Evolutionary conservation across 176 grass and related monocot genomes (phyloP).

Genomic region (Aechmea fasciata): DNA sequence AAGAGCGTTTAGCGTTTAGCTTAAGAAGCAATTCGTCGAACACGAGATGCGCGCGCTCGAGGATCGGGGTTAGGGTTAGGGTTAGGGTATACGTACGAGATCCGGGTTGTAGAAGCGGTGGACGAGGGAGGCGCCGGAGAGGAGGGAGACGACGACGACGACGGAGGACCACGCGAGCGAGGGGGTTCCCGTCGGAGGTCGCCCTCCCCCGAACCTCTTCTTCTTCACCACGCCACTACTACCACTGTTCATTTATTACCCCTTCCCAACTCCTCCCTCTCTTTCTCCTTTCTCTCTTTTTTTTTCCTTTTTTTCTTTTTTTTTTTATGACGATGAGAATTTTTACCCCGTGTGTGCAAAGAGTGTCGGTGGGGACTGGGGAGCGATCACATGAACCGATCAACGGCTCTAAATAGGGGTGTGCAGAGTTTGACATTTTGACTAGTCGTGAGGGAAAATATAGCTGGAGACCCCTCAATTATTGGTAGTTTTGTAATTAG

Average conservation of each 20-base stretch:
- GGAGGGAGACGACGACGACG: slow-evolving; percentile 43
- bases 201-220: slow-evolving; percentile 44
- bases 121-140: slow-evolving; percentile 31
- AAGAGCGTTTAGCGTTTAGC: slow-evolving; percentile 1
- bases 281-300: background rate
- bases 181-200: slow-evolving; percentile 38
- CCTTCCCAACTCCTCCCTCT: background rate
- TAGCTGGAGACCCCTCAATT: too few species aligned
- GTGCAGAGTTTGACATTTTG: background rate
- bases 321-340: too few species aligned
- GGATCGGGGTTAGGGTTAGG: background rate
- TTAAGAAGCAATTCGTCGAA: slow-evolving; percentile 41
- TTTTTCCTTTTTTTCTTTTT: background rate
- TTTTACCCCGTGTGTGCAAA: too few species aligned
- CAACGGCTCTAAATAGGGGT: background rate
- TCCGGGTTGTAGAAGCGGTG: slow-evolving; percentile 54
- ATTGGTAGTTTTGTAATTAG: too few species aligned
- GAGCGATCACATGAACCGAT: background rate
- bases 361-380: too few species aligned
- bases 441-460: too few species aligned
- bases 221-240: background rate
- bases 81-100: slow-evolving; percentile 18
- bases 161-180: slow-evolving; percentile 50
- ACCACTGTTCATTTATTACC: slow-evolving; percentile 2
- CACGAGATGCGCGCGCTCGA: slow-evolving; percentile 9